Base-by-base conservation (phyloP, 202 grass and related monocot species). In the Schoenoplectus tabernaemontani region DNA sequence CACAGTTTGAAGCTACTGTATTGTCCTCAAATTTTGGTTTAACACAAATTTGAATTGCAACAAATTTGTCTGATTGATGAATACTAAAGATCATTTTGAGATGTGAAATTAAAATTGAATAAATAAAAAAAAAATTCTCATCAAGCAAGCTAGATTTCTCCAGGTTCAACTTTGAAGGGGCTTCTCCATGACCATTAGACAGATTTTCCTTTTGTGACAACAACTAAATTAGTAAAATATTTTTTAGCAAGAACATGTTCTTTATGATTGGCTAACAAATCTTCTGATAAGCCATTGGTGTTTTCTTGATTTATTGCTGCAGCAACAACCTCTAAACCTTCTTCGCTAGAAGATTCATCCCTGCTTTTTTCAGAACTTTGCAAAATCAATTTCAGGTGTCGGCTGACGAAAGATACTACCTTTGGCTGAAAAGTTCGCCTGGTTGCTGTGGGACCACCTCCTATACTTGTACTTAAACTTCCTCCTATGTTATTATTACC, bases 341-440 rank as follows among this genome's bases (percentile, higher is more conserved):
- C 43, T 44, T 84, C 37, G 13, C 16, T 38, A 56, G 74, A 69
- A 82, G 62, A 54, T 59, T 88, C 82, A 83, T 93, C 85, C 48
- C 46, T 84, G 80, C 76, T 91, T 93, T 85, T 92, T 15, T 69
- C 86, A 64, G 72, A 74, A 73, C 10, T 33, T 23, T 89, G 48
- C 43, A 60, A 84, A 81, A 95, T 77, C 81, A 86, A 77, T 86
- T 88, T 96, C 61, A 93, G 83, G 84, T 96, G 89, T 20, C 92
- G 86, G 83, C 92, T 99, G 63, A 99, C 82, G 69, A 99, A 77
- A 63, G 96, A 92, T 69, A 99, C 90, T 85, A 99, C 87, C 62
- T 78, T 92, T 50, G 96, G 96, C 76, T 85, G 78, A 78, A 93
- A 99, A 81, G 90, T 91, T 63, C 91, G 90, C 81, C 79, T 96